Evolutionary conservation across 1,284 basidiomycete species (phyloP), one percentile per base, ranked within the genome.

Genomic region (Anthracocystis setariae): DNA sequence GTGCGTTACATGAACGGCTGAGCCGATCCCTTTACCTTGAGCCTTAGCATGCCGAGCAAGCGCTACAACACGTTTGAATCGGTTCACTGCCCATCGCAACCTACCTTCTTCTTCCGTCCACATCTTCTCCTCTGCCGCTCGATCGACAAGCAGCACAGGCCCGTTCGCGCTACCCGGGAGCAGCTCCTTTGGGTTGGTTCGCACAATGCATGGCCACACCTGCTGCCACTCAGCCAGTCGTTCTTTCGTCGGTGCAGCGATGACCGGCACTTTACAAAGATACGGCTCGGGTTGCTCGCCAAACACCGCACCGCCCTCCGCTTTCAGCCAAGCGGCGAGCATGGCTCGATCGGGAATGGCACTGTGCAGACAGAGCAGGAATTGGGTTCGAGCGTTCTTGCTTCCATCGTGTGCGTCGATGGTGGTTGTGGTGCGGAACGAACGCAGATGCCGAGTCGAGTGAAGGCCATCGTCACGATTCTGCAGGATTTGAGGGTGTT

Each of bases 211-310:
- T 8, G 81, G 81, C 81, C 81, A 82, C 12, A 80, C 74, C 3
- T 66, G 61, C 45, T 76, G 76, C 84, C 84, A 85, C 40, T 84
- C 83, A 1, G 84, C 81, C 3, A 93, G 85, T 18, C 93, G 90
- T 15, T 86, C 85, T 2, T 85, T 85, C 0, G 91, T 93, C 2
- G 91, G 85, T 0, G 93, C 93, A 7, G 90, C 86, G 8, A 87
- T 86, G 21, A 85, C 84, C 0, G 95, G 94, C 0, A 96, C 91
- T 1, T 85, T 75, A 2, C 88, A 79, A 1, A 85, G 81, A 76
- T 90, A 74, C 18, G 76, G 64, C 3, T 70, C 25, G 2, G 72
- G 61, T 0, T 20, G 0, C 0, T 47, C 40, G 1, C 64, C 70
- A 21, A 73, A 73, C 15, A 63, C 38, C 1, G 46, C 54, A 0